Percentiles rank a stretch among this genome's conserved stretches.
Evolutionary conservation across 257 asterid genomes (phyloP).

Genomic region (Solanum paucissectum): DNA sequence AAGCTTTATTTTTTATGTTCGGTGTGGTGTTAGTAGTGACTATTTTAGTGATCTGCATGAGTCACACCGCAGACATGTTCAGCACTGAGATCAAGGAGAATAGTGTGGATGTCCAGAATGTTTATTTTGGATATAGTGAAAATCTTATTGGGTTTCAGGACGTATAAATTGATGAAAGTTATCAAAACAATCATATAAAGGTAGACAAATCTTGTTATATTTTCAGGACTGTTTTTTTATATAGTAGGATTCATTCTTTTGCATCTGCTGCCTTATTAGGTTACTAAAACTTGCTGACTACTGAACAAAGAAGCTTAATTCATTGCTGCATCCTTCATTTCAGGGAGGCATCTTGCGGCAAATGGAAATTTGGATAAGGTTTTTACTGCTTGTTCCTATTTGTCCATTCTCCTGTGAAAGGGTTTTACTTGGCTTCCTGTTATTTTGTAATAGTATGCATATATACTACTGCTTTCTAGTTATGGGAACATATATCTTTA

Average conservation of each 20-base stretch:
- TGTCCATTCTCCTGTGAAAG: background rate
- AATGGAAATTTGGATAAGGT: background rate
- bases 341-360: background rate
- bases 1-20: background rate
- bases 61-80: background rate
- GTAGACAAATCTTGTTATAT: background rate
- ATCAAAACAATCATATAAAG: background rate
- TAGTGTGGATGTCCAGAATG: background rate
- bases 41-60: background rate
- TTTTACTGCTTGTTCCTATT: background rate
- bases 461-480: background rate
- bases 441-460: background rate
- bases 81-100: background rate
- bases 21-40: background rate
- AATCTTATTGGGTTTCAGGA: background rate
- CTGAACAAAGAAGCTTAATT: background rate
- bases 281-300: background rate
- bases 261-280: background rate
- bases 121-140: background rate
- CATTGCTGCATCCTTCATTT: background rate
- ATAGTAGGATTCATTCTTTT: background rate
- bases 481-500: background rate
- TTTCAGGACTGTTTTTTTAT: background rate
- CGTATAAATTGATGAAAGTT: background rate
- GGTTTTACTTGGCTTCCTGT: background rate